These are phyloP conservation scores for Arxiozyma slooffiae DNA, from an alignment of 1,139 yeast genomes.

Conservation along the genomic window DNA sequence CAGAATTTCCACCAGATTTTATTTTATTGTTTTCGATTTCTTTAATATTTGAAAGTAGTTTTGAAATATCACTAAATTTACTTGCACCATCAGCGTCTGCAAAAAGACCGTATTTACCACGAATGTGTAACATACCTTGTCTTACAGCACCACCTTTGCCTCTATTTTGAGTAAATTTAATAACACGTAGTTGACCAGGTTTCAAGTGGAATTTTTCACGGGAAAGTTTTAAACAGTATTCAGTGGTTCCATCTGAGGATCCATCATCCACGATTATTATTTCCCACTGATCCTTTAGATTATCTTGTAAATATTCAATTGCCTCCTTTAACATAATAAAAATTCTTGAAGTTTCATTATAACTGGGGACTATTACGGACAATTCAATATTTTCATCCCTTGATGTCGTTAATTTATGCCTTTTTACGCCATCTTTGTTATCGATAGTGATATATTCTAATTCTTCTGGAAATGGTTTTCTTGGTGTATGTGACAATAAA, in stretches of 20 bases:
- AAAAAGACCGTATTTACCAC: slow-evolving; percentile 69
- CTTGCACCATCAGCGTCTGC: slow-evolving; percentile 99
- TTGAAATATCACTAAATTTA: slow-evolving; percentile 56
- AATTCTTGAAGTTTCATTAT: slow-evolving; percentile 70
- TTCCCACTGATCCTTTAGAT: slow-evolving; percentile 44
- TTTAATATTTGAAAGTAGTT: slow-evolving; percentile 41
- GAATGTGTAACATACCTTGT: slow-evolving; percentile 71
- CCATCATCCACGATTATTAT: slow-evolving; percentile 88
- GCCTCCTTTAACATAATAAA: slow-evolving; percentile 72
- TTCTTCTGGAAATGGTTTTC: slow-evolving; percentile 45
- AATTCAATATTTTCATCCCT: slow-evolving; percentile 36
- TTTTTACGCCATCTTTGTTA: slow-evolving; percentile 17
- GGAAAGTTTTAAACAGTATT: slow-evolving; percentile 63
- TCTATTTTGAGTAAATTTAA: slow-evolving; percentile 60
- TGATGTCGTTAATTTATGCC: slow-evolving; percentile 18
- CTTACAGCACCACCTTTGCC: slow-evolving; percentile 99
- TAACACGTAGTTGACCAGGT: slow-evolving; percentile 59
- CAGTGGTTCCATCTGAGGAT: slow-evolving; percentile 68
- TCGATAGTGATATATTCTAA: slow-evolving; percentile 38
- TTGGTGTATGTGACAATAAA: slow-evolving; percentile 53
- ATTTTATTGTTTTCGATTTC: slow-evolving; percentile 18
- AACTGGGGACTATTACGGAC: slow-evolving; percentile 84
- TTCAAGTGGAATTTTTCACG: slow-evolving; percentile 36
- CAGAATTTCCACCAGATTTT: slow-evolving; percentile 11
- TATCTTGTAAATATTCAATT: slow-evolving; percentile 42